Evolutionary conservation across 2,329 filamentous ascomycete species (phyloP), one percentile per base, ranked within the genome.

Genomic region (Paradendryphiella salina): DNA sequence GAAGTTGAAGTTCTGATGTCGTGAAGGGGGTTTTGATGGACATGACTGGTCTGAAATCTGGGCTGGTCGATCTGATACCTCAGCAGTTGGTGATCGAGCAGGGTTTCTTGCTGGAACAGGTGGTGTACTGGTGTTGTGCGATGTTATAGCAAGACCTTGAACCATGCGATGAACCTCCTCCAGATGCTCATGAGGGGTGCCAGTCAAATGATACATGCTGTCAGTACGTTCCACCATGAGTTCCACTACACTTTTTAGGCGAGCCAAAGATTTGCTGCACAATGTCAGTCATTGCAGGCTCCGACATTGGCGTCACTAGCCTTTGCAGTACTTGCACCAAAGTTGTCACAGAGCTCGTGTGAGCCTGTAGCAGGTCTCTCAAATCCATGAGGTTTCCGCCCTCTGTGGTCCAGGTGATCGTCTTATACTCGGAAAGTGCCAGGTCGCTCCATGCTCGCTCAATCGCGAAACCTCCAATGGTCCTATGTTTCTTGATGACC

Each of bases 321-420:
- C 75, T 77, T 54, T 77, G 74, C 34, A 78, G 32, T 13, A 75
- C 75, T 52, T 77, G 72, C 55, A 69, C 73, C 1, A 71, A 70
- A 28, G 76, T 50, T 7, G 66, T 66, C 41, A 77, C 73, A 10
- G 73, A 73, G 51, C 64, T 71, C 15, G 71, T 71, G 50, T 79
- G 76, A 70, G 77, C 73, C 21, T 74, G 70, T 7, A 79, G 60
- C 56, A 77, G 65, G 48, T 71, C 64, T 37, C 69, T 65, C 43
- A 79, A 57, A 17, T 71, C 64, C 9, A 69, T 61, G 17, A 79
- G 71, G 41, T 66, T 65, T 1, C 76, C 76, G 10, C 75, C 75
- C 21, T 77, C 74, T 1, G 72, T 70, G 2, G 76, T 79, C 77
- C 77, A 79, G 50, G 72, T 70, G 61, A 79, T 71, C 4, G 69